A percentile compares a stretch with the other conserved stretches of the same genome.
phyloP scores from a whole-genome alignment of 2,329 filamentous ascomycete genomes.

The Claviceps fusiformis region DNA sequence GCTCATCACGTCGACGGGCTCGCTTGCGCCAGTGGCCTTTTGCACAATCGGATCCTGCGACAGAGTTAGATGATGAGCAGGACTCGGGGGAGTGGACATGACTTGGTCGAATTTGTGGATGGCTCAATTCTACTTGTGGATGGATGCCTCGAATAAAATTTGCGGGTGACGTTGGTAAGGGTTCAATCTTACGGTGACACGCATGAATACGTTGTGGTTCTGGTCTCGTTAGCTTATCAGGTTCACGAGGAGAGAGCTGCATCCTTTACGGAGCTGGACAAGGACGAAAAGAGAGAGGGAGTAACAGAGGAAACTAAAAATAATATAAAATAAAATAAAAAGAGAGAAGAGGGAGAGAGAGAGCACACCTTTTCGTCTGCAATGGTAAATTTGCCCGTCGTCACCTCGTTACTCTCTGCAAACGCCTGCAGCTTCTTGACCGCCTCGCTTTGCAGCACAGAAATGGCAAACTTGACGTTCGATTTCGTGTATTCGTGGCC shows the following conservation, averaged over 20 bases:
- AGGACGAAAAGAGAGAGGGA: too few relatives aligned
- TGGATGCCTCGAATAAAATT: background rate
- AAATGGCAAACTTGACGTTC: slow-evolving; percentile 78
- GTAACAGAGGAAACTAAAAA: background rate
- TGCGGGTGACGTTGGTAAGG: background rate
- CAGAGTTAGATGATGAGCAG: background rate
- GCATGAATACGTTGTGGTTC: slow-evolving; percentile 96
- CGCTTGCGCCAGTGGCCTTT: slow-evolving; percentile 66
- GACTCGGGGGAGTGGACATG: background rate
- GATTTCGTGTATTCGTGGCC: slow-evolving; percentile 98
- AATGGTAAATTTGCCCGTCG: slow-evolving; percentile 92
- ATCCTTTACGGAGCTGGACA: too few relatives aligned
- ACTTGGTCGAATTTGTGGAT: too few relatives aligned
- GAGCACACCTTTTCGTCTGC: slow-evolving; percentile 76
- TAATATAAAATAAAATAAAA: background rate
- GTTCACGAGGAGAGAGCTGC: background rate
- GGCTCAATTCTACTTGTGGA: background rate
- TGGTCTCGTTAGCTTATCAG: slow-evolving; percentile 19
- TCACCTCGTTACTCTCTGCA: slow-evolving; percentile 68
- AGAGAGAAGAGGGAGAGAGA: too few relatives aligned
- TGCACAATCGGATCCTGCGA: slow-evolving; percentile 67
- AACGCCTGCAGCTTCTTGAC: slow-evolving; percentile 68
- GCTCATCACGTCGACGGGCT: slow-evolving; percentile 73
- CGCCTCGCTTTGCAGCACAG: slow-evolving; percentile 59
- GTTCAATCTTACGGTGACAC: slow-evolving; percentile 48